Base-by-base conservation (phyloP, 2,329 filamentous ascomycete species). In the Ophiostoma pallidulum region DNA sequence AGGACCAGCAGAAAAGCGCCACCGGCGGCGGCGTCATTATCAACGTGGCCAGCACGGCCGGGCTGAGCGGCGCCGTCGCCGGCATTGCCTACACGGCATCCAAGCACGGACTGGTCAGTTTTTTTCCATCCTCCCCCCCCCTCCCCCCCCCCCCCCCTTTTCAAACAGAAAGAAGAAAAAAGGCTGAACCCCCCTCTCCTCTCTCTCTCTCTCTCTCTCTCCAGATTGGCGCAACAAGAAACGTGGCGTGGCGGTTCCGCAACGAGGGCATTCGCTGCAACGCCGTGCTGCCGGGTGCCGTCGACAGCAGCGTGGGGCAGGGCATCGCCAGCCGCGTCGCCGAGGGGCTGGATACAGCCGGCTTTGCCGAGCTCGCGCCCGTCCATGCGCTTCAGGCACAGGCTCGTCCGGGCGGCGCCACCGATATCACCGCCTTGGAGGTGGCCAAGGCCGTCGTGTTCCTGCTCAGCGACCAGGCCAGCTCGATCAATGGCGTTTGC, bases 171-270 rank as follows among this genome's bases (percentile, higher is more conserved):
- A n/a, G n/a, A n/a, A n/a, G n/a, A n/a, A n/a, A n/a, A n/a, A n/a
- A n/a, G n/a, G n/a, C n/a, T n/a, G n/a, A n/a, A n/a, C n/a, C n/a
- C n/a, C n/a, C n/a, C n/a, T n/a, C n/a, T n/a, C n/a, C n/a, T n/a
- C n/a, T n/a, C n/a, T n/a, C n/a, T n/a, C n/a, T n/a, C n/a, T n/a
- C n/a, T n/a, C n/a, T n/a, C n/a, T n/a, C n/a, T n/a, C n/a, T n/a
- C n/a, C n/a, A n/a, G n/a, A 58, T 70, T 10, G 69, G 69, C 8
- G 66, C 67, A 9, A 72, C 69, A 2, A 71, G 69, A 52, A 70
- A 70, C 47, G 66, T 70, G 1, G 69, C 69, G 14, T 72, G 66
- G 63, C 59, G 66, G 6, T 71, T 70, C 51, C 62, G 62, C 19
- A 61, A 67, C 32, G 64, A 71, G 26, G 63, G 64, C 8, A 70